Evolutionary conservation across 1,284 basidiomycete species (phyloP).

Genomic region (Microbotryum lychnidis-dioicae): DNA sequence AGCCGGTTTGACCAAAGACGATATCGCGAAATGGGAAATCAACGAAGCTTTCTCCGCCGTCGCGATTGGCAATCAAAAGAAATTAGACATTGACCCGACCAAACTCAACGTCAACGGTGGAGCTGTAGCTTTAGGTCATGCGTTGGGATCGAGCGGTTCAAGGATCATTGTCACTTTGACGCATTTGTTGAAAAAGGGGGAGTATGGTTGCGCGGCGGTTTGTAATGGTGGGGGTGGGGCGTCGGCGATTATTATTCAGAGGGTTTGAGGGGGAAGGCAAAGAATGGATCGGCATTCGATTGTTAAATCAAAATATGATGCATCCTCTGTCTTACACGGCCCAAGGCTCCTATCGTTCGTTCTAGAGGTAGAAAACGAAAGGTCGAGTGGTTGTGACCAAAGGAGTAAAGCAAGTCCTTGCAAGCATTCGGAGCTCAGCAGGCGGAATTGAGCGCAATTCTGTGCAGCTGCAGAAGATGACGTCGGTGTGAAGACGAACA

Average conservation of each 20-base stretch:
- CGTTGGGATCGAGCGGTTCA: slow-evolving; percentile 39
- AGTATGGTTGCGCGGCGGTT: slow-evolving; percentile 39
- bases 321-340: too few relatives aligned
- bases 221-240: slow-evolving; percentile 33
- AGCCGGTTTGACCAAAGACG: slow-evolving; percentile 70
- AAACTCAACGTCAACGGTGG: slow-evolving; percentile 16
- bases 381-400: too few relatives aligned
- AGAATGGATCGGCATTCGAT: too few relatives aligned
- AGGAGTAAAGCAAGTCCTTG: too few relatives aligned
- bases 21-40: slow-evolving; percentile 88
- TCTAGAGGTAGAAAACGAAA: too few relatives aligned
- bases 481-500: too few relatives aligned
- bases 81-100: background rate
- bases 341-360: too few relatives aligned
- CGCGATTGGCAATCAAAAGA: slow-evolving; percentile 6
- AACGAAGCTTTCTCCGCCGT: slow-evolving; percentile 52
- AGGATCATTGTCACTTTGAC: slow-evolving; percentile 41
- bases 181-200: slow-evolving; percentile 38
- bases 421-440: too few relatives aligned
- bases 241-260: background rate
- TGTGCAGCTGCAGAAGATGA: too few relatives aligned
- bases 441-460: too few relatives aligned
- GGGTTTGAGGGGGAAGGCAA: background rate
- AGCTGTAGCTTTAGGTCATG: slow-evolving; percentile 32
- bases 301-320: too few relatives aligned